These are phyloP conservation scores for Suhomyces panamericanus DNA, from an alignment of 1,139 yeast genomes.

Conservation along the genomic window DNA sequence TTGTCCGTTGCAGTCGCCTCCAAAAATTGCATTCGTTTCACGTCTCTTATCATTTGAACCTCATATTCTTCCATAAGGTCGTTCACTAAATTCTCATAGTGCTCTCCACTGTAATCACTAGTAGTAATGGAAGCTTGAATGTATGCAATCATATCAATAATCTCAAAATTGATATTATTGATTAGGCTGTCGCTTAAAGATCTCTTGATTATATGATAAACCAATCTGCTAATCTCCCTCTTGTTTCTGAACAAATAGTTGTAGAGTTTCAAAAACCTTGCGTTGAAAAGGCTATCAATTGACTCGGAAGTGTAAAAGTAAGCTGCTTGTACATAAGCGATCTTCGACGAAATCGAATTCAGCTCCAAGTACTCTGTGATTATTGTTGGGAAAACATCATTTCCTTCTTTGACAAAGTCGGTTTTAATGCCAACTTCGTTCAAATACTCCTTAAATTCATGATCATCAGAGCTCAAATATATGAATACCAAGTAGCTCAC, in stretches of 20 bases:
- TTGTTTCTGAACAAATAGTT: constrained; percentile 40
- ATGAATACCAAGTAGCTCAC: constrained; percentile 52
- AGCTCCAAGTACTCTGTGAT: constrained; percentile 51
- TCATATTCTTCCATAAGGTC: constrained; percentile 17
- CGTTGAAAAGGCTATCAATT: constrained; percentile 45
- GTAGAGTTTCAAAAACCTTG: constrained; percentile 54
- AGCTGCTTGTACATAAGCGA: constrained; percentile 55
- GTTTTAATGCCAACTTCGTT: constrained; percentile 45
- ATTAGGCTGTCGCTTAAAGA: constrained; percentile 41
- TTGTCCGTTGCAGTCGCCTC: constrained; percentile 7
- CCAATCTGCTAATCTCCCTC: constrained; percentile 40
- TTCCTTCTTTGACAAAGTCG: constrained; percentile 29
- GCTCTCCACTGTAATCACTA: constrained; percentile 21
- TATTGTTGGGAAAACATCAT: constrained; percentile 45
- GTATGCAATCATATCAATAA: constrained; percentile 31
- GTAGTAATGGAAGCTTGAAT: constrained; percentile 27
- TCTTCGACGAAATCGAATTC: constrained; percentile 42
- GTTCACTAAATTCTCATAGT: constrained; percentile 13
- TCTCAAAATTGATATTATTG: constrained; percentile 30
- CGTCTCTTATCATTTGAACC: constrained; percentile 17
- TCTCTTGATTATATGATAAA: constrained; percentile 46
- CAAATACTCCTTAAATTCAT: constrained; percentile 47
- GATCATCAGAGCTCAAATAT: constrained; percentile 51
- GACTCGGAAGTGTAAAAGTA: constrained; percentile 50
- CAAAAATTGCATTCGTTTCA: constrained; percentile 12